Conservation (phyloP, 139 green algal species). For the Mesotaenium endlicherianum region DNA sequence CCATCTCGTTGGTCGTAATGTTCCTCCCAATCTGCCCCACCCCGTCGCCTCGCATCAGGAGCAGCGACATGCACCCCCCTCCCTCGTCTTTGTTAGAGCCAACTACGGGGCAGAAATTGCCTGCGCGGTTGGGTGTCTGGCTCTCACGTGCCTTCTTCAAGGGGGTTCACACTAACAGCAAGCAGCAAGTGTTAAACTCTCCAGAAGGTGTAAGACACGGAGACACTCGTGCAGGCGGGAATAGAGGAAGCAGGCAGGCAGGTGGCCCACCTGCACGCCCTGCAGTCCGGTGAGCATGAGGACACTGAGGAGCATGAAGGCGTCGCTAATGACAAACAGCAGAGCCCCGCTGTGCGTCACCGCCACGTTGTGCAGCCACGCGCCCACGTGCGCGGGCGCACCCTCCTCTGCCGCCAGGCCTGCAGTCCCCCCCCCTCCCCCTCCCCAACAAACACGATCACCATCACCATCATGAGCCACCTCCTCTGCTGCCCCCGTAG, state of each 20-base stretch:
- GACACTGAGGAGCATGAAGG: slow-evolving; percentile 79
- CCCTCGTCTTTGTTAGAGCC: too few relatives aligned
- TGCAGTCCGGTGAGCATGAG: slow-evolving; percentile 77
- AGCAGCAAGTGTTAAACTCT: too few relatives aligned
- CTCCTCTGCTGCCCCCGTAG: neutral
- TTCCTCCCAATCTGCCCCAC: slow-evolving; percentile 77
- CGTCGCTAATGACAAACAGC: slow-evolving; percentile 76
- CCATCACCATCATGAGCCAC: too few relatives aligned
- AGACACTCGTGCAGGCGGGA: too few relatives aligned
- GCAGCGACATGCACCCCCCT: too few relatives aligned
- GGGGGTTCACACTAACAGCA: too few relatives aligned
- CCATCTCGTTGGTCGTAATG: slow-evolving; percentile 95
- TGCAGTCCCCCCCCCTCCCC: neutral
- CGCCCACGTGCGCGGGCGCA: neutral
- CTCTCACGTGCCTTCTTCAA: too few relatives aligned
- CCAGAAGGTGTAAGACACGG: too few relatives aligned
- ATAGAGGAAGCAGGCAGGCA: too few relatives aligned
- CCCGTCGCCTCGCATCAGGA: too few relatives aligned
- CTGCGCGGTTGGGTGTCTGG: too few relatives aligned
- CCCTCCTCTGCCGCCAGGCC: slow-evolving; percentile 17
- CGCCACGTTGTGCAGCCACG: slow-evolving; percentile 26
- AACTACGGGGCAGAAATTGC: too few relatives aligned
- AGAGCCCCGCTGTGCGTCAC: slow-evolving; percentile 55
- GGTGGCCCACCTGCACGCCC: slow-evolving; percentile 46
- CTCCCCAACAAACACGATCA: neutral